Evolutionary conservation across 2,329 filamentous ascomycete species (phyloP).

Genomic region (Trichoderma simmonsii): DNA sequence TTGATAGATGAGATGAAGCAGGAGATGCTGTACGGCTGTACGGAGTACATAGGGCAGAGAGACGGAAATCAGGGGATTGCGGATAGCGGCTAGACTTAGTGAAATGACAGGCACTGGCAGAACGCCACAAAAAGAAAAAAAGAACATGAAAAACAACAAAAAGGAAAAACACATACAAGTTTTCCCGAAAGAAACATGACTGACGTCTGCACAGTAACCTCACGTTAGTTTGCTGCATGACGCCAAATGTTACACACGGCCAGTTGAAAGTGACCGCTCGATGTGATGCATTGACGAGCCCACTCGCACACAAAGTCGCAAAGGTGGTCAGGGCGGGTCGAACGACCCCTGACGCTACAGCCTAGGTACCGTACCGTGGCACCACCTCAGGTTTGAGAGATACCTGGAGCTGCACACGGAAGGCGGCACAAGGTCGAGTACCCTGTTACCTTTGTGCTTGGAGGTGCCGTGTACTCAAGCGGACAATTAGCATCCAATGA

Average conservation of each 20-base stretch:
- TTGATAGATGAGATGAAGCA: not conserved
- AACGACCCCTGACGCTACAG: no score
- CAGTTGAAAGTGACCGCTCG: not conserved
- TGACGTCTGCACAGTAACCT: not conserved
- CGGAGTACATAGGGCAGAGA: not conserved
- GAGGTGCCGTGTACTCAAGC: not conserved
- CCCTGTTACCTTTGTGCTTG: not conserved
- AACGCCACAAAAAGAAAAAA: not conserved
- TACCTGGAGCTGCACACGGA: not conserved
- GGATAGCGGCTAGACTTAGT: not conserved
- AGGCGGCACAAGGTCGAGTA: not conserved
- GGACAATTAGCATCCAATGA: conserved; percentile 12
- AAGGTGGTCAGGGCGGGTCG: not conserved
- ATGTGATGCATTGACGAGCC: conserved; percentile 2
- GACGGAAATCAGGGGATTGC: not conserved
- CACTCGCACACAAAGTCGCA: conserved; percentile 1
- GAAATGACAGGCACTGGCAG: not conserved
- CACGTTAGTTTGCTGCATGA: not conserved
- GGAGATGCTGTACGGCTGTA: not conserved
- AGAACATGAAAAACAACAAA: not conserved
- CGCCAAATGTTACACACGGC: not conserved
- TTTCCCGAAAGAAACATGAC: not conserved
- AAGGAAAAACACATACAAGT: not conserved
- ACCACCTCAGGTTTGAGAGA: not conserved
- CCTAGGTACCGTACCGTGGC: not conserved